These are phyloP conservation scores for Metschnikowia lachancei DNA, from an alignment of 805 yeast species.

Conservation along the genomic window DNA sequence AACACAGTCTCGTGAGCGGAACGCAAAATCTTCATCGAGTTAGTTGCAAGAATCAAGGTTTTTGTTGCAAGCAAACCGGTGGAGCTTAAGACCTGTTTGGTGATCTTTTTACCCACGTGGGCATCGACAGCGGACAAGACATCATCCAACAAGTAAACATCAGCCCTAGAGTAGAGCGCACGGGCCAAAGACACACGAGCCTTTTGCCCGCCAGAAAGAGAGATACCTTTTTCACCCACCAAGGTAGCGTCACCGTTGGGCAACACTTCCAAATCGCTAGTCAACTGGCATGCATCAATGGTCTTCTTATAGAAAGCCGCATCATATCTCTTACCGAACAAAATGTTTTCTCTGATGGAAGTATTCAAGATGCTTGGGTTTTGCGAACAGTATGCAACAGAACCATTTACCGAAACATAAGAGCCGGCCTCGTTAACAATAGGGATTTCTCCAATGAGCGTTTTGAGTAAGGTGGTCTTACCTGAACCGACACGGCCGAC, in stretches of 20 bases:
- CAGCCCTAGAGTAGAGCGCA: constrained; percentile 62
- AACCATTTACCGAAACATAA: constrained; percentile 31
- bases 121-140: constrained; percentile 71
- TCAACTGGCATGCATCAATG: constrained; percentile 48
- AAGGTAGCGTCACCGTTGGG: constrained; percentile 54
- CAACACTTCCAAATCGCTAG: constrained; percentile 45
- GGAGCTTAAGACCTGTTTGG: constrained; percentile 45
- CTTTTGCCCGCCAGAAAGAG: constrained; percentile 62
- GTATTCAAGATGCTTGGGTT: constrained; percentile 54
- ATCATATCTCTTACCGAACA: constrained; percentile 49
- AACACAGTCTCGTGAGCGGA: constrained; percentile 62
- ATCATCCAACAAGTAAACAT: constrained; percentile 61
- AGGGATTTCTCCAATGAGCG: constrained; percentile 52
- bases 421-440: constrained; percentile 8
- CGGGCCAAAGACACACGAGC: constrained; percentile 65
- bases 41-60: constrained; percentile 57
- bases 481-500: constrained; percentile 72
- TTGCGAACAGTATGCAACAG: constrained; percentile 62
- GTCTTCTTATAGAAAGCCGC: constrained; percentile 41
- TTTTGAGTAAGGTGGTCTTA: constrained; percentile 55
- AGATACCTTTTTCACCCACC: constrained; percentile 61
- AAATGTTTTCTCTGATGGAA: constrained; percentile 48
- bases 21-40: constrained; percentile 52
- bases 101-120: constrained; percentile 58
- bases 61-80: constrained; percentile 52